Evolutionary conservation across 169 alveolate species (phyloP).

Genomic region (Cryptosporidium baileyi): DNA sequence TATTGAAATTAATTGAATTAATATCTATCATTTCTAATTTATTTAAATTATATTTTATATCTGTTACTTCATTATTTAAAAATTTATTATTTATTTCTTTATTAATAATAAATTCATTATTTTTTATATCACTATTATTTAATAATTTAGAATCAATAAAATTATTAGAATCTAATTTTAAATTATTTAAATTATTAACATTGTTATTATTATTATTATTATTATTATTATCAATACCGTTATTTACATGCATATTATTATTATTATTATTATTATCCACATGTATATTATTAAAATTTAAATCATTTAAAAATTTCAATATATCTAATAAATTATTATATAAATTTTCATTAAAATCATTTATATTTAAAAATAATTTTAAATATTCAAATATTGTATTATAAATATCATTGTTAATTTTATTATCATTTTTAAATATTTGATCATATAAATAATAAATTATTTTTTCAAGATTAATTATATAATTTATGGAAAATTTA

Average conservation of each 20-base stretch:
- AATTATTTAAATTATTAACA: background rate
- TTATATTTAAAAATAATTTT: too few species aligned
- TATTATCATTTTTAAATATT: background rate
- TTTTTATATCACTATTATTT: background rate
- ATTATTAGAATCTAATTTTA: too few species aligned
- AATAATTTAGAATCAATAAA: background rate
- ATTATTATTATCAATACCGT: background rate
- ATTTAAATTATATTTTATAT: too few species aligned
- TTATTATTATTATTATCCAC: background rate
- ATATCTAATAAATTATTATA: too few species aligned
- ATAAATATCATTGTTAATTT: background rate
- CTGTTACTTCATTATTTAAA: background rate
- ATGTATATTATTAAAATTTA: background rate
- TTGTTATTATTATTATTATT: background rate
- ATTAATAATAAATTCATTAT: background rate
- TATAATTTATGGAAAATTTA: background rate
- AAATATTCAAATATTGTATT: background rate
- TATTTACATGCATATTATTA: background rate
- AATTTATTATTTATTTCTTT: background rate
- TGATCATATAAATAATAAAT: background rate
- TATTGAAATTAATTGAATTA: too few species aligned
- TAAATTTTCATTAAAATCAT: background rate
- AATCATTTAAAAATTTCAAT: background rate
- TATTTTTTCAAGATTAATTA: background rate
- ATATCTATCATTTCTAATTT: too few species aligned